Evolutionary conservation across 352 stramenopile species (phyloP).

Genomic region (Phytophthora citricola): DNA sequence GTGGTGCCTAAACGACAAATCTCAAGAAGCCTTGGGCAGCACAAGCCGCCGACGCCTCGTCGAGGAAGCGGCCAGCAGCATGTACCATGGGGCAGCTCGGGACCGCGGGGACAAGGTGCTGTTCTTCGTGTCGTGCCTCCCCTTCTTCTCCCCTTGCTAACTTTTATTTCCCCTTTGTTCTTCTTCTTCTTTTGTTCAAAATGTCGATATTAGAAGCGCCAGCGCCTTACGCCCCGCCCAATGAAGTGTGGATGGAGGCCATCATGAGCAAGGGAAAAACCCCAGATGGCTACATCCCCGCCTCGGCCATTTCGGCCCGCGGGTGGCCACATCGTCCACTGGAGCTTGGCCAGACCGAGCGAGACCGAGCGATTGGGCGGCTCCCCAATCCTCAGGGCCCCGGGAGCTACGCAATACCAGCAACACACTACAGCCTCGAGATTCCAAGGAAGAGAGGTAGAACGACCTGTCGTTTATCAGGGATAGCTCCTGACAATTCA

Average conservation of each 20-base stretch:
- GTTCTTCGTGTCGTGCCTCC: not conserved
- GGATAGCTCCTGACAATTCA: conserved; percentile 3
- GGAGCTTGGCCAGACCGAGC: conserved; percentile 17
- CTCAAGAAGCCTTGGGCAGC: conserved; percentile 13
- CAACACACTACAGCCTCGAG: conserved; percentile 9
- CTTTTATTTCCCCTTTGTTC: not conserved
- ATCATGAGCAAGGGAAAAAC: conserved; percentile 73
- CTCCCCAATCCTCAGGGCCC: not conserved
- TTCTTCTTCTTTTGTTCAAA: not conserved
- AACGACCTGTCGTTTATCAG: conserved; percentile 15
- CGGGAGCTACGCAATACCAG: conserved; percentile 13
- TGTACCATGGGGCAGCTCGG: conserved; percentile 36
- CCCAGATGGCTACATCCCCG: conserved; percentile 28
- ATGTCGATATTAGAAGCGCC: conserved; percentile 24
- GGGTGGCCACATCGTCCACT: conserved; percentile 10
- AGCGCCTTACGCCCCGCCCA: conserved; percentile 48
- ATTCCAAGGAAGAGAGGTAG: conserved; percentile 19
- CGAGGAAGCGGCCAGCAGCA: conserved; percentile 24
- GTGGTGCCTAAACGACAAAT: conserved; percentile 22
- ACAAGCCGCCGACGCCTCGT: conserved; percentile 22
- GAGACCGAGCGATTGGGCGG: conserved; percentile 2
- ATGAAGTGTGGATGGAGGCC: conserved; percentile 74
- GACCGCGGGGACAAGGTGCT: conserved; percentile 38
- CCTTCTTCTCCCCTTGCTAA: conserved; percentile 8
- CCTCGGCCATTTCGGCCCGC: not conserved